Evolutionary conservation across 2,329 filamentous ascomycete species (phyloP).

Genomic region (Phaeoacremonium minimum): DNA sequence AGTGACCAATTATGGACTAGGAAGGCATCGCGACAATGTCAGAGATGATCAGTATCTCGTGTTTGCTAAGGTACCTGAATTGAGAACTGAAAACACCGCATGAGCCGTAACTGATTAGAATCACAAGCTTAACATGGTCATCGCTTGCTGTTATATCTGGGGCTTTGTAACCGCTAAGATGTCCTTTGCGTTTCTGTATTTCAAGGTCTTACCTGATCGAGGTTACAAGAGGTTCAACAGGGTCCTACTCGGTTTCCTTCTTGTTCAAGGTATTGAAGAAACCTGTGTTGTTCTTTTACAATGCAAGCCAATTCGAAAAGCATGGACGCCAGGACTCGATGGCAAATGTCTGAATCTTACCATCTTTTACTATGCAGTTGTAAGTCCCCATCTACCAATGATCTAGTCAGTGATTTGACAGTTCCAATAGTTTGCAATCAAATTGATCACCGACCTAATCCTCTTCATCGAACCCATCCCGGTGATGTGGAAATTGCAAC

Average conservation of each 20-base stretch:
- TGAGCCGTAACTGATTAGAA: not conserved
- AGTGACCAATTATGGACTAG: too few species aligned
- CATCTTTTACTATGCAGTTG: conserved; percentile 2
- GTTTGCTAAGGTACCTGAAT: too few species aligned
- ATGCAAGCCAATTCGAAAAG: conserved; percentile 6
- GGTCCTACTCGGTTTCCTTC: not conserved
- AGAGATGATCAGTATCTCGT: too few species aligned
- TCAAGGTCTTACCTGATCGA: conserved; percentile 6
- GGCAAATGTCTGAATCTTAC: conserved; percentile 3
- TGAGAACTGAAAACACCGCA: conserved; percentile 7
- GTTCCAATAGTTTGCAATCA: conserved; percentile 8
- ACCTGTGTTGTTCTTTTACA: conserved; percentile 5
- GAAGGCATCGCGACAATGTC: too few species aligned
- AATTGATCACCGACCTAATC: conserved; percentile 5
- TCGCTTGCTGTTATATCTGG: conserved; percentile 3
- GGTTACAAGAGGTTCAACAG: conserved; percentile 5
- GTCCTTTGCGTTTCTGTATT: conserved; percentile 8
- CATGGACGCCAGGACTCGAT: not conserved
- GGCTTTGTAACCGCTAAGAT: conserved; percentile 7
- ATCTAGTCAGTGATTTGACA: not conserved
- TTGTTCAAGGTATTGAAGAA: conserved; percentile 8
- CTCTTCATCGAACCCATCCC: conserved; percentile 11
- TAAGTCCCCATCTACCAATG: not conserved
- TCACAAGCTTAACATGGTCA: not conserved
- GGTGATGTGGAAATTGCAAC: conserved; percentile 8